Evolutionary conservation across 768 basidiomycete genomes (phyloP), one percentile per base, ranked within the genome.

Genomic region (Mycena belliarum): DNA sequence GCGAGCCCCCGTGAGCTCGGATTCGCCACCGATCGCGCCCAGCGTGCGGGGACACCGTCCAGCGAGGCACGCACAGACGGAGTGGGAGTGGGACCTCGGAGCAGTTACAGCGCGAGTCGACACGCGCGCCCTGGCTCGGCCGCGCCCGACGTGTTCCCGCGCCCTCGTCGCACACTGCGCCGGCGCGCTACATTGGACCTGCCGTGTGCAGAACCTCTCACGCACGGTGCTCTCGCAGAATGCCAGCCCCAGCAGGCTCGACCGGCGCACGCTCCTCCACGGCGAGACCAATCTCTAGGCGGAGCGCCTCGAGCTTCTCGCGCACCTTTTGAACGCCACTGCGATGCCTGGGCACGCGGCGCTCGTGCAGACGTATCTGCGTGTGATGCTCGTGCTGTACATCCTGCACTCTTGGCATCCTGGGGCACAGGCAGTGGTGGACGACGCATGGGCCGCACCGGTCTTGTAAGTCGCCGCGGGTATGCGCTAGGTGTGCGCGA

Each of bases 231-330:
- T 70, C 11, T 29, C 26, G 6, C n/a, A 0, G 10, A 11, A 4
- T 10, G 9, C 12, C 33, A 15, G 16, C 5, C 33, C 10, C 8
- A 72, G 70, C 33, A 70, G 72, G 1, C 48, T 73, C 16, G 76
- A 76, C 41, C 77, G 76, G 76, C 49, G 25, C 24, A 61, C 69
- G 3, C 62, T 75, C 14, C 28, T 71, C 35, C 70, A 60, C 23
- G 60, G 66, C 6, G 56, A 75, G 14, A 59, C 72, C 2, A 65
- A 77, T 15, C 68, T 73, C 29, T 73, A 70, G 25, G 66, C 69
- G 0, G 60, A 69, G 18, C 69, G 73, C 4, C 65, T 77, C 9
- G 73, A 74, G 45, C 24, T 70, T 21, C 43, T 66, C 0, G 58
- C 54, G 4, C 52, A 70, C 37, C 50, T 72, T 2, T 55, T 73